Evolutionary conservation across 1,284 basidiomycete genomes (phyloP).

Genomic region (Ceratobasidium sp.): DNA sequence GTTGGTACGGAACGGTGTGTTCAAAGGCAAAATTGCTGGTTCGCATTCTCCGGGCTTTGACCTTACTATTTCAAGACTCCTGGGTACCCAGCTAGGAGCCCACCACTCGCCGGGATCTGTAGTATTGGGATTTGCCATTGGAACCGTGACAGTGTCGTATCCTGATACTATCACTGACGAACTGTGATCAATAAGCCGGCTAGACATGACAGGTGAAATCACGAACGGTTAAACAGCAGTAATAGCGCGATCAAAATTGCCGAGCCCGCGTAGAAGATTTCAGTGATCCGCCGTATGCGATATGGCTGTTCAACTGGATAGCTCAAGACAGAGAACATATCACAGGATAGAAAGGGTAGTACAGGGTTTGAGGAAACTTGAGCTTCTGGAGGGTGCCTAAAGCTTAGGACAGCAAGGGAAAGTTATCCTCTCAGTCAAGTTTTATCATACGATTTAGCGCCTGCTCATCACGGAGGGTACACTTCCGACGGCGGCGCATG

Average conservation of each 20-base stretch:
- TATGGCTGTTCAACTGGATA: constrained; percentile 10
- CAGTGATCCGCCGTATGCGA: neutral
- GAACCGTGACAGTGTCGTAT: constrained; percentile 4
- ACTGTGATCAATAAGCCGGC: neutral
- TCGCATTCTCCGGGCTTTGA: neutral
- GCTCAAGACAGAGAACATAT: neutral
- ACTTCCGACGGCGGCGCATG: no score
- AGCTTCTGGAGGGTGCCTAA: no score
- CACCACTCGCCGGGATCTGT: neutral
- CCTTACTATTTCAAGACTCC: neutral
- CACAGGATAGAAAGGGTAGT: no score
- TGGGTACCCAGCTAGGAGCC: neutral
- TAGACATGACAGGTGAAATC: neutral
- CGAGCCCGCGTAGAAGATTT: constrained; percentile 3
- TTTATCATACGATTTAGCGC: no score
- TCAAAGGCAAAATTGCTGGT: neutral
- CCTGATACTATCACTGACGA: neutral
- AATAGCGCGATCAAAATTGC: neutral
- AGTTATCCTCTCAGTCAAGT: no score
- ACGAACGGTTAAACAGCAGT: neutral
- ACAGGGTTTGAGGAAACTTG: no score
- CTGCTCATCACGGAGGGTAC: no score
- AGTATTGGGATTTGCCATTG: neutral
- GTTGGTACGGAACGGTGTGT: neutral
- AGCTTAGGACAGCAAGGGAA: no score